Percentiles rank a stretch among this genome's conserved stretches.
phyloP scores from a whole-genome alignment of 78 protist species.

The Guillardia theta region DNA sequence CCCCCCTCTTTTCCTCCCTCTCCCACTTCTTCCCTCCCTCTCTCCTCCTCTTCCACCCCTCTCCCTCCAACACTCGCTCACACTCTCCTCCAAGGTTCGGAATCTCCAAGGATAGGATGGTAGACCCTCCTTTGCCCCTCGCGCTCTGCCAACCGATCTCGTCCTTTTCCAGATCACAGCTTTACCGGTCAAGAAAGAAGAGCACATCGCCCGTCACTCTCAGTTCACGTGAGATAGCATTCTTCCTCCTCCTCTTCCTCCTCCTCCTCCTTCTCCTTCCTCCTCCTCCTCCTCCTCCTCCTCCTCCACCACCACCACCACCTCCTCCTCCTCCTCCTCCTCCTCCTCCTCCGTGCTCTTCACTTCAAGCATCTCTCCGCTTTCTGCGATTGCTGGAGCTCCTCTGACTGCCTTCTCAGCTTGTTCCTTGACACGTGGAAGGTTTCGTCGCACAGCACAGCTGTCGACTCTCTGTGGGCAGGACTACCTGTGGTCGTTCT shows the following conservation, averaged over 20 bases:
- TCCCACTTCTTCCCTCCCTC: background rate
- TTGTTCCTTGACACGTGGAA: background rate
- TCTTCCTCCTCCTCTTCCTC: background rate
- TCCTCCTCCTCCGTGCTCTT: background rate
- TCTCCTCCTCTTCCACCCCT: background rate
- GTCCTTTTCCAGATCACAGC: too few relatives aligned
- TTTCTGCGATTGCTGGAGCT: too few relatives aligned
- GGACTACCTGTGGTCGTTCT: background rate
- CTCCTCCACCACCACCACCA: background rate
- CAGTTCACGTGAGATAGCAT: too few relatives aligned
- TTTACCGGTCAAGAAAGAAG: background rate
- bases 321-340: background rate
- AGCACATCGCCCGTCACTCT: background rate
- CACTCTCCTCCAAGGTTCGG: too few relatives aligned
- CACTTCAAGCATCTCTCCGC: background rate
- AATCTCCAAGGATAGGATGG: too few relatives aligned
- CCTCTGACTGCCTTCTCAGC: background rate
- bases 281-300: background rate
- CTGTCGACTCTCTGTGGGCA: slow-evolving; percentile 32
- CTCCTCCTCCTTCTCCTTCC: background rate
- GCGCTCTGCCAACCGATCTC: too few relatives aligned
- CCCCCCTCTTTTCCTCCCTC: background rate
- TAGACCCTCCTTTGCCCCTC: too few relatives aligned
- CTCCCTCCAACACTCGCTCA: too few relatives aligned
- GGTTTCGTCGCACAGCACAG: slow-evolving; percentile 13